Base-by-base conservation (phyloP, 805 yeast genomes). In the Saccharomyces jurei region DNA sequence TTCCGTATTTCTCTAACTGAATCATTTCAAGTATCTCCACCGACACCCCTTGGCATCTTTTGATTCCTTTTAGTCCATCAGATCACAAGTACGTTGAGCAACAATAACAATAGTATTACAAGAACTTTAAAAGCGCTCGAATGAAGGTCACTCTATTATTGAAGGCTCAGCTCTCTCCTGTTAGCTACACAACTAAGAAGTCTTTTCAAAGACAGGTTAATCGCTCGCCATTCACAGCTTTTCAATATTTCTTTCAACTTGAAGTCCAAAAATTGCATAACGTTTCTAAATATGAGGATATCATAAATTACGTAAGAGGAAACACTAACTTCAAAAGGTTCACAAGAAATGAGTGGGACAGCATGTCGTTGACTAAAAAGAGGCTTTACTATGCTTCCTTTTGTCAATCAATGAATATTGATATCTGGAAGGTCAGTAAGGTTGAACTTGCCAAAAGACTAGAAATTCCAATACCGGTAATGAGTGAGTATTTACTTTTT, bases 401-500 rank as follows among this genome's bases (percentile, higher is more conserved):
- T 53, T 61, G 63, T 50, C 60, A 60, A 36, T 57, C 55, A 21
- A 54, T 54, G 11, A 49, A 52, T 11, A 47, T 60, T 9, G 57
- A 63, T 48, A 56, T 58, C 30, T 56, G 49, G 26, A 41, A 41
- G 3, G 36, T 65, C 46, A 56, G 51, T 46, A 56, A 54, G 21
- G 60, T 56, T 29, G 65, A 65, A 27, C 52, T 65, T 4, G 69
- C 67, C 8, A 61, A 56, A 49, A 51, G 58, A 4, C 52, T 65
- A 32, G 65, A 60, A 41, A 54, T 63, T 22, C 61, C 60, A 6
- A 58, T 61, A 9, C 69, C 69, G 1, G 59, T 61, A 3, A 50
- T 54, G 17, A 63, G 65, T 51, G 66, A 59, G 32, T 65, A 65
- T 44, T 55, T 65, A 57, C 32, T 63, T 49, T 65, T 65, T 36